Evolutionary conservation across 2,329 filamentous ascomycete species (phyloP).

Genomic region (Myriosclerotinia curreyana): DNA sequence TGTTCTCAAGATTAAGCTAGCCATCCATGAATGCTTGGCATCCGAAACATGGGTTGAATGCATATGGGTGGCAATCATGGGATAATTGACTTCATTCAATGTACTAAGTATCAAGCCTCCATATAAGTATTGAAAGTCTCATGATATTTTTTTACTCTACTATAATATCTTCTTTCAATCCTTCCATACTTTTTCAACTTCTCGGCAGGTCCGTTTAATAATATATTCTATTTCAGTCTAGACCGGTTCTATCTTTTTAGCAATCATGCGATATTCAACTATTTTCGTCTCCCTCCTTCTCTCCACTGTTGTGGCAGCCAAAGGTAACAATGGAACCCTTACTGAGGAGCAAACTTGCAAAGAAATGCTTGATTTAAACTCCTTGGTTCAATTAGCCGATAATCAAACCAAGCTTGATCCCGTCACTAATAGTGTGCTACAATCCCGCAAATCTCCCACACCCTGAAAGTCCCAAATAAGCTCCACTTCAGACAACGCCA

Average conservation of each 20-base stretch:
- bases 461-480: neutral
- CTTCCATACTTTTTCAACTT: neutral
- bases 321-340: slow-evolving; percentile 36
- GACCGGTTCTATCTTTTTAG: slow-evolving; percentile 11
- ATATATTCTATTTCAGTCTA: neutral
- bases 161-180: neutral
- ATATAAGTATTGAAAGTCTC: slow-evolving; percentile 17
- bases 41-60: neutral
- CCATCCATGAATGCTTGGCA: neutral
- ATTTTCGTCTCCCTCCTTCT: slow-evolving; percentile 32
- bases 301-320: slow-evolving; percentile 34
- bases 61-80: neutral
- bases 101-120: neutral
- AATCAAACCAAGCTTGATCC: slow-evolving; percentile 42
- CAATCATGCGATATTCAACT: slow-evolving; percentile 29
- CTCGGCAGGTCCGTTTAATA: slow-evolving; percentile 19
- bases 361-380: slow-evolving; percentile 37
- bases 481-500: slow-evolving; percentile 37
- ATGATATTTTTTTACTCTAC: neutral
- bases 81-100: neutral
- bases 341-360: slow-evolving; percentile 40
- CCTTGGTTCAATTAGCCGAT: slow-evolving; percentile 38
- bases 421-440: slow-evolving; percentile 33
- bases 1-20: neutral
- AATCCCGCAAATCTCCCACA: neutral